Evolutionary conservation across 2,329 filamentous ascomycete genomes (phyloP).

Genomic region (Cordyceps farinosa): DNA sequence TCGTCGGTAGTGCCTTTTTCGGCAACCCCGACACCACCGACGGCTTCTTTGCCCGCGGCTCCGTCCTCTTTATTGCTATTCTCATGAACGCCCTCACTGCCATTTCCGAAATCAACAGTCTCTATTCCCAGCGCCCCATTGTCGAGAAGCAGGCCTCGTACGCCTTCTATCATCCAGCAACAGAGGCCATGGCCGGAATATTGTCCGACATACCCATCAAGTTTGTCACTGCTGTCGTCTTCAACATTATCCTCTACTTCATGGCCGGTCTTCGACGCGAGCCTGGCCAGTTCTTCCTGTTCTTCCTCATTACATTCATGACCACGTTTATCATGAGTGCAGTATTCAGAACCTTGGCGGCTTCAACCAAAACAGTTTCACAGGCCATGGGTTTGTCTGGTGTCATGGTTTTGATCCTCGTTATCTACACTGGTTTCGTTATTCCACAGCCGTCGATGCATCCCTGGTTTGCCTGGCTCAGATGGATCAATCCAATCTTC

Average conservation of each 20-base stretch:
- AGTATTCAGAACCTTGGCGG: conserved; percentile 70
- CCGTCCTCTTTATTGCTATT: conserved; percentile 58
- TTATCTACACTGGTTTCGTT: conserved; percentile 59
- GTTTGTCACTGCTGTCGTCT: conserved; percentile 45
- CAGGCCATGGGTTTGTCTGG: conserved; percentile 54
- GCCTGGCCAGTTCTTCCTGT: conserved; percentile 70
- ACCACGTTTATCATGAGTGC: conserved; percentile 71
- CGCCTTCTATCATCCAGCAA: conserved; percentile 49
- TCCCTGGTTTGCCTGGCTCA: conserved; percentile 72
- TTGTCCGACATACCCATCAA: conserved; percentile 57
- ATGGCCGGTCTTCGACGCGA: conserved; percentile 51
- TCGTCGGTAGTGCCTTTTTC: conserved; percentile 60
- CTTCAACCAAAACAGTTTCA: conserved; percentile 62
- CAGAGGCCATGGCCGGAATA: conserved; percentile 53
- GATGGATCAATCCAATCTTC: conserved; percentile 68
- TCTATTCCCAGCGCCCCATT: conserved; percentile 45
- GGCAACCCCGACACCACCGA: conserved; percentile 46
- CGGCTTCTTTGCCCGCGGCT: conserved; percentile 52
- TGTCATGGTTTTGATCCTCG: conserved; percentile 55
- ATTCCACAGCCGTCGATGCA: conserved; percentile 56
- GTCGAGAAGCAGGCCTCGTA: conserved; percentile 48
- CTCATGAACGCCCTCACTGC: conserved; percentile 57
- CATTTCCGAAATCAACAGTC: conserved; percentile 50
- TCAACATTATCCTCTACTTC: conserved; percentile 59
- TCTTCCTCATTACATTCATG: conserved; percentile 65